Evolutionary conservation across 768 basidiomycete species (phyloP), one percentile per base, ranked within the genome.

Genomic region (Favolaschia claudopus): DNA sequence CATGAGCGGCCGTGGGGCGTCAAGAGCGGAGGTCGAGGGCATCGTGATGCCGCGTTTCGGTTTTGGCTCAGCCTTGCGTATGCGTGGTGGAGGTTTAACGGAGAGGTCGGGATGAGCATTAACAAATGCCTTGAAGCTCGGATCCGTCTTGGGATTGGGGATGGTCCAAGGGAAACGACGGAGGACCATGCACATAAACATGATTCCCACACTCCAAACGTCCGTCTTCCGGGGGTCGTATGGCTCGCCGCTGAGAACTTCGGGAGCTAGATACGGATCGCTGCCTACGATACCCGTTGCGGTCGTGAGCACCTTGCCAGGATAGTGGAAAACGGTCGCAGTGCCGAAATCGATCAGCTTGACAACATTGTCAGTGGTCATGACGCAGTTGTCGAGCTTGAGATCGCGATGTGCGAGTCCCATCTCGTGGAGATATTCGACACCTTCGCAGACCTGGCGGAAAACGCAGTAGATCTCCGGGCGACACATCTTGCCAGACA

Each of bases 331-430:
- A 58, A 99, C 96, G 63, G 95, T 95, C n/a, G 97, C 97, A 6
- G 97, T 99, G 49, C 97, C 97, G 77, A 99, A 99, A 76, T 99
- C 97, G 77, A 99, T 99, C 65, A 99, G 85, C 74, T 99, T 99
- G 80, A 99, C 93, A 65, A 97, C 85, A 70, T 98, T 95, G 70
- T 90, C 83, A 4, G 80, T 80, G n/a, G 92, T 96, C 93, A 99
- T 97, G 79, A 99, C 97, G 75, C 97, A 99, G 74, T 99, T 99
- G 80, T 99, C 97, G 59, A 99, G 91, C 76, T 99, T 99, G 77
- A 99, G 87, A 75, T 99, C 97, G 40, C 97, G 93, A 71, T 99
- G 97, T 6, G 97, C 97, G 47, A 99, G 89, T 25, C 97, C 97
- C 80, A 99, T 89, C 64, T 93, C 91, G 76, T 99, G 97, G 45